Evolutionary conservation across 768 basidiomycete genomes (phyloP).

Genomic region (Rhodocollybia butyracea): DNA sequence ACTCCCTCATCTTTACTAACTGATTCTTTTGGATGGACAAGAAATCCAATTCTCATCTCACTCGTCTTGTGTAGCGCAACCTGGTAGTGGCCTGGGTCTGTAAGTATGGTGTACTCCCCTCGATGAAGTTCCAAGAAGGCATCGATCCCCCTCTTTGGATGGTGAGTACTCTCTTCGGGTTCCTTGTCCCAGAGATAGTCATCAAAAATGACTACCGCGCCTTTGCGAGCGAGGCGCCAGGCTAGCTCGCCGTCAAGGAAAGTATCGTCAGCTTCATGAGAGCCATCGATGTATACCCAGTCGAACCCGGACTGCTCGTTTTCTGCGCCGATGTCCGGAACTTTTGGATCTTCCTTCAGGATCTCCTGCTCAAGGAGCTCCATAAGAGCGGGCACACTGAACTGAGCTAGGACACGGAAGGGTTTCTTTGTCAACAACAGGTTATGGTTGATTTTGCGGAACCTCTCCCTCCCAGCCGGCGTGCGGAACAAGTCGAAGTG

Average conservation of each 20-base stretch:
- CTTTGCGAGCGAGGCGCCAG: constrained; percentile 51
- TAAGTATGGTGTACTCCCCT: constrained; percentile 43
- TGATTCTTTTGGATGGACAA: constrained; percentile 18
- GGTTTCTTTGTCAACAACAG: constrained; percentile 39
- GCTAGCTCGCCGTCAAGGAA: constrained; percentile 58
- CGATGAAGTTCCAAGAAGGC: constrained; percentile 49
- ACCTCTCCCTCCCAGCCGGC: constrained; percentile 42
- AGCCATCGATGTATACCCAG: constrained; percentile 59
- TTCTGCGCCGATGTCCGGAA: neutral
- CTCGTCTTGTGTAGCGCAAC: constrained; percentile 48
- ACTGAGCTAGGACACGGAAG: constrained; percentile 45
- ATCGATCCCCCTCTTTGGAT: constrained; percentile 56
- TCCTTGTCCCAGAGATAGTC: constrained; percentile 55
- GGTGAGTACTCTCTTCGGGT: constrained; percentile 44
- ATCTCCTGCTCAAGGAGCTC: constrained; percentile 46
- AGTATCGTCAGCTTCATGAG: constrained; percentile 58
- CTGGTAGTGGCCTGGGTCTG: constrained; percentile 39
- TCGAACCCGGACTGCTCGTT: constrained; percentile 41
- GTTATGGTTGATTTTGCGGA: constrained; percentile 43
- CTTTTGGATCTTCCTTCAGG: neutral
- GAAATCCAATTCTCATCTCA: constrained; percentile 54
- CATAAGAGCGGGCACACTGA: constrained; percentile 52
- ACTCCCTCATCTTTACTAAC: constrained; percentile 3
- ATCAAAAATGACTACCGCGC: constrained; percentile 53
- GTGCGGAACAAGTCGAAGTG: constrained; percentile 56